Evolutionary conservation across 129 eudicot genomes (phyloP).

Genomic region (Arctium lappa): DNA sequence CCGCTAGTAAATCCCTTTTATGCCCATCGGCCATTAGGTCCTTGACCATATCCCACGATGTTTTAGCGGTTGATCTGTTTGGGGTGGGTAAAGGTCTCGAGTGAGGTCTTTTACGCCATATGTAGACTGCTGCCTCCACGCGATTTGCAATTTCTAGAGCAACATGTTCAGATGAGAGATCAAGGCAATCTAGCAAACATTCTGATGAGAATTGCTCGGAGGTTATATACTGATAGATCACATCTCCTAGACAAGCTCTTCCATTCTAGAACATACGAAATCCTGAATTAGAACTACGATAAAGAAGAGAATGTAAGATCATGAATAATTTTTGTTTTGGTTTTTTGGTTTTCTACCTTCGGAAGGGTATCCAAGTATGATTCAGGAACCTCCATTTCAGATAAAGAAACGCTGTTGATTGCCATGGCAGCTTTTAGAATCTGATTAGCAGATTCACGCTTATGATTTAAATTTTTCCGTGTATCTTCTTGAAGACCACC

Average conservation of each 20-base stretch:
- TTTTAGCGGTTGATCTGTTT: conserved; percentile 56
- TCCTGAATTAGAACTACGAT: neutral
- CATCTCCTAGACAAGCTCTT: conserved; percentile 84
- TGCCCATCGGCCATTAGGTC: conserved; percentile 78
- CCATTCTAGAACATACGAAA: conserved; percentile 56
- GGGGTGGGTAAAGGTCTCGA: conserved; percentile 38
- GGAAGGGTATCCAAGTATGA: conserved; percentile 88
- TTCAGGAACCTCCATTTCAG: conserved; percentile 97
- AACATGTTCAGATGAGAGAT: conserved; percentile 76
- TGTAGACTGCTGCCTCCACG: conserved; percentile 84
- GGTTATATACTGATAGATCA: conserved; percentile 78
- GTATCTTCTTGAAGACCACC: conserved; percentile 70
- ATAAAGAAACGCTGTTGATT: conserved; percentile 64
- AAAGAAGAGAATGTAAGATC: neutral
- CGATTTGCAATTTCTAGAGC: conserved; percentile 93
- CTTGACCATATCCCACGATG: conserved; percentile 90
- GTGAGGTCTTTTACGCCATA: conserved; percentile 79
- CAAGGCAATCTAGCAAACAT: conserved; percentile 87
- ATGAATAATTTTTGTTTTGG: too few relatives aligned
- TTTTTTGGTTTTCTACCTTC: conserved; percentile 48
- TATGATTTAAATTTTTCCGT: conserved; percentile 61
- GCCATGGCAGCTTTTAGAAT: conserved; percentile 90
- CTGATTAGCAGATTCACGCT: conserved; percentile 84
- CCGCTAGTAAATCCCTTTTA: conserved; percentile 84
- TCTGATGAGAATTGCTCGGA: conserved; percentile 91